These are phyloP conservation scores for Hypoxylon sp. DNA, from an alignment of 2,329 filamentous ascomycete species.

Conservation along the genomic window DNA sequence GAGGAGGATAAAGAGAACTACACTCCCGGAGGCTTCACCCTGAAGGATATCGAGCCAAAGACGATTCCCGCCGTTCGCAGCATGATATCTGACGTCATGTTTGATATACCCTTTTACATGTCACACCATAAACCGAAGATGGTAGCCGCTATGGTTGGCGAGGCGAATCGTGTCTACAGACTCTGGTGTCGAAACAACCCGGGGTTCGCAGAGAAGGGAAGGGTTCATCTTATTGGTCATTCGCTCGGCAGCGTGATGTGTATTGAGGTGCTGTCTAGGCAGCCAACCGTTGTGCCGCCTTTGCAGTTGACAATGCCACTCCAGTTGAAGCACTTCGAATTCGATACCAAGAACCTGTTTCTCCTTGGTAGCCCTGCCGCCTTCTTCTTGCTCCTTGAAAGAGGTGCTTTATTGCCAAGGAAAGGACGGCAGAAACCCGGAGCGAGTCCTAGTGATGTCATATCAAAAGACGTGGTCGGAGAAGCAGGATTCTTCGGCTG, in stretches of 20 bases:
- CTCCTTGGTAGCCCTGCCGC: conserved; percentile 90
- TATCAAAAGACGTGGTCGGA: conserved; percentile 76
- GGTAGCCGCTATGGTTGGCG: conserved; percentile 87
- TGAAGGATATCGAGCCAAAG: conserved; percentile 92
- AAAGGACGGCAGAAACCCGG: conserved; percentile 82
- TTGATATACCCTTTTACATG: conserved; percentile 98
- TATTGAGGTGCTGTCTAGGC: conserved; percentile 88
- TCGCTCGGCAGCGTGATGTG: conserved; percentile 96
- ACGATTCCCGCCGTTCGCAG: conserved; percentile 93
- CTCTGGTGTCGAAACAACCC: conserved; percentile 96
- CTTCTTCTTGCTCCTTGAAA: conserved; percentile 92
- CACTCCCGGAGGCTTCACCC: conserved; percentile 70
- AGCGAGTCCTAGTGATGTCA: conserved; percentile 73
- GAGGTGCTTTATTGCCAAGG: conserved; percentile 79
- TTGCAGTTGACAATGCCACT: conserved; percentile 61
- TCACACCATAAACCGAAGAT: conserved; percentile 97
- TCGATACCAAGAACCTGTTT: conserved; percentile 91
- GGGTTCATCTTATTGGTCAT: conserved; percentile 93
- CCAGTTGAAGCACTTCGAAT: conserved; percentile 81
- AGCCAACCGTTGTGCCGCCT: conserved; percentile 79
- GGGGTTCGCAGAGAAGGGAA: conserved; percentile 82
- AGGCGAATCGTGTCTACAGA: conserved; percentile 95
- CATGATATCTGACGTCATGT: conserved; percentile 97
- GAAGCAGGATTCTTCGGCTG: conserved; percentile 87
- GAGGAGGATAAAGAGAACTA: conserved; percentile 69